These are phyloP conservation scores for Madurella fahalii DNA, from an alignment of 2,329 filamentous ascomycete species.

Conservation along the genomic window DNA sequence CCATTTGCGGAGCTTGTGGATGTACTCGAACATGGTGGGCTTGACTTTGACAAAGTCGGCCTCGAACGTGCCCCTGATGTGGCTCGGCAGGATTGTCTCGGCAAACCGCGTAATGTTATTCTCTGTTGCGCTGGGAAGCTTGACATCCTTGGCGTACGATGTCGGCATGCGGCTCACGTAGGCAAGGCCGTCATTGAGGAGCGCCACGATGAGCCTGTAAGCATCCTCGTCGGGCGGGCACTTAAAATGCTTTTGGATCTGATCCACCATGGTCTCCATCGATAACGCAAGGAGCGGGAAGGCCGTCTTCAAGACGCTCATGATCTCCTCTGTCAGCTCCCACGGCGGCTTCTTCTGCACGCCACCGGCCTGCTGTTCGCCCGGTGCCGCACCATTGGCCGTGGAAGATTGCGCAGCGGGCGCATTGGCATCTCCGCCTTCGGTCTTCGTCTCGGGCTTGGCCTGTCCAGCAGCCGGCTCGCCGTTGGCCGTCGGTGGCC, in stretches of 20 bases:
- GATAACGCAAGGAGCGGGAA: slow-evolving; percentile 93
- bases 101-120: slow-evolving; percentile 95
- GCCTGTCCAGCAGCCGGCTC: slow-evolving; percentile 36
- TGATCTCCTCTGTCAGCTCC: slow-evolving; percentile 95
- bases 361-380: slow-evolving; percentile 29
- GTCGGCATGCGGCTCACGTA: slow-evolving; percentile 85
- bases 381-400: slow-evolving; percentile 13
- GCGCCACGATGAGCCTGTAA: slow-evolving; percentile 92
- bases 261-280: slow-evolving; percentile 99
- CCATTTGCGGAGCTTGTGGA: slow-evolving; percentile 93
- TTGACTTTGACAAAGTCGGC: slow-evolving; percentile 94
- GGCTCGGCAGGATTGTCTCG: slow-evolving; percentile 87
- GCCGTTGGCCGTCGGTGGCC: slow-evolving; percentile 50
- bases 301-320: slow-evolving; percentile 91
- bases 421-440: slow-evolving; percentile 20
- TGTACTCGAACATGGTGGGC: slow-evolving; percentile 97
- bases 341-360: slow-evolving; percentile 74
- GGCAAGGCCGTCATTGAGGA: slow-evolving; percentile 90
- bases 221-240: slow-evolving; percentile 97
- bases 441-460: slow-evolving; percentile 40
- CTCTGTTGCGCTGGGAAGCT: slow-evolving; percentile 84
- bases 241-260: slow-evolving; percentile 99
- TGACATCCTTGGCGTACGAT: slow-evolving; percentile 85
- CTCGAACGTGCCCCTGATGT: slow-evolving; percentile 95
- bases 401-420: slow-evolving; percentile 21